Conservation (phyloP, 2,329 filamentous ascomycete species). For the Alternaria conjuncta region DNA sequence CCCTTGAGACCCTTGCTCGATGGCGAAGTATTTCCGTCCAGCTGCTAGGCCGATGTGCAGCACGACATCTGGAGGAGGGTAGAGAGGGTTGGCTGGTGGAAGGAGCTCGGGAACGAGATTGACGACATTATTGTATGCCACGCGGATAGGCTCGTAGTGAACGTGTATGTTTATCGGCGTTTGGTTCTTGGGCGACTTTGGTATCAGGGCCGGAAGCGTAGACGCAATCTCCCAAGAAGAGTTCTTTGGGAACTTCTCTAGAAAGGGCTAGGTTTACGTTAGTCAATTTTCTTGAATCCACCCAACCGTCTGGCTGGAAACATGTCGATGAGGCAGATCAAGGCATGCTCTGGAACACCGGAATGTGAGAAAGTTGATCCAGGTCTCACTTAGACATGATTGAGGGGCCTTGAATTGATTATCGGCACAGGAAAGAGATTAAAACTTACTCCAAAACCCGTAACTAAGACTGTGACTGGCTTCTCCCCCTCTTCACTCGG, state of each 20-base stretch:
- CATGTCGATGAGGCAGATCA: background rate
- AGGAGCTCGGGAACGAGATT: slow-evolving; percentile 37
- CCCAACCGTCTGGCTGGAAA: background rate
- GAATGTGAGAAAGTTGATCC: background rate
- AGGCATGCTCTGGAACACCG: background rate
- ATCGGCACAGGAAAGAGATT: background rate
- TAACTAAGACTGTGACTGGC: slow-evolving; percentile 46
- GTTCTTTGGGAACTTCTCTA: slow-evolving; percentile 39
- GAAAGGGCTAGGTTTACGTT: slow-evolving; percentile 37
- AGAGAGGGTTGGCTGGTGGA: slow-evolving; percentile 22
- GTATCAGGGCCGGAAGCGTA: slow-evolving; percentile 43
- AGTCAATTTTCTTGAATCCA: slow-evolving; percentile 4
- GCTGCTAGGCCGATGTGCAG: slow-evolving; percentile 50
- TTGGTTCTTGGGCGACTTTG: slow-evolving; percentile 26
- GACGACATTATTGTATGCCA: slow-evolving; percentile 43
- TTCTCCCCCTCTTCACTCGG: slow-evolving; percentile 35
- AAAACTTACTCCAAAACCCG: slow-evolving; percentile 44
- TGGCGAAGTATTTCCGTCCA: slow-evolving; percentile 42
- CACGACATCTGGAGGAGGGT: slow-evolving; percentile 38
- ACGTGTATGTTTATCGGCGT: slow-evolving; percentile 46
- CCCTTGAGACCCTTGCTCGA: slow-evolving; percentile 40
- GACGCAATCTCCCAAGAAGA: slow-evolving; percentile 49
- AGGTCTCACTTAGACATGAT: background rate
- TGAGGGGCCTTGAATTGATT: background rate
- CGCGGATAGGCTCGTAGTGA: slow-evolving; percentile 43